phyloP scores from a whole-genome alignment of 2,329 filamentous ascomycete genomes.

The Lachnellula occidentalis region DNA sequence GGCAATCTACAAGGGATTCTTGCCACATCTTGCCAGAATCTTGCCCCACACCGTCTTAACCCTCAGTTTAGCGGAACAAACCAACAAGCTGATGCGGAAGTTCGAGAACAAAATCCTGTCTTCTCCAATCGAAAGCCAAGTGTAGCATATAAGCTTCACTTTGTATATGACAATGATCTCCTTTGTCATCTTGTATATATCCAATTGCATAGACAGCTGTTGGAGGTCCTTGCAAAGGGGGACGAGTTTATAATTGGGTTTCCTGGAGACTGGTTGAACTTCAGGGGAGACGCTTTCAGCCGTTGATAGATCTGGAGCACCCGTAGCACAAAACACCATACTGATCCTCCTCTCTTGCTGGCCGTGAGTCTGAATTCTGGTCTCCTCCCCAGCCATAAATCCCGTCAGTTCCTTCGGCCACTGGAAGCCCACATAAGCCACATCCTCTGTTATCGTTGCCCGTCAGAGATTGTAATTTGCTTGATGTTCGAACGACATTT shows the following conservation, averaged over 20 bases:
- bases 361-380: constrained; percentile 37
- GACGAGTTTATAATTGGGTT: background rate
- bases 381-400: constrained; percentile 55
- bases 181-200: constrained; percentile 20
- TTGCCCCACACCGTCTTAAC: constrained; percentile 94
- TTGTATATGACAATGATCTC: constrained; percentile 5
- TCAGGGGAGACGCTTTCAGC: constrained; percentile 32
- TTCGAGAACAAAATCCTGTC: constrained; percentile 60
- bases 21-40: constrained; percentile 90
- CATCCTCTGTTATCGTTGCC: constrained; percentile 42
- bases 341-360: constrained; percentile 26
- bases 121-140: constrained; percentile 26
- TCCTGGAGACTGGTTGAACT: constrained; percentile 1
- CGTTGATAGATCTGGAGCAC: constrained; percentile 60
- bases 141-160: constrained; percentile 11
- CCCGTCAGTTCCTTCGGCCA: constrained; percentile 58
- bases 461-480: constrained; percentile 59
- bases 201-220: constrained; percentile 15
- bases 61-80: constrained; percentile 90
- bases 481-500: constrained; percentile 90
- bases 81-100: constrained; percentile 82
- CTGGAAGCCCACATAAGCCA: constrained; percentile 62
- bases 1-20: constrained; percentile 96
- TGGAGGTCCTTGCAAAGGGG: constrained; percentile 2
- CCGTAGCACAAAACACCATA: constrained; percentile 60